Evolutionary conservation across 306 rosid species (phyloP), one percentile per base, ranked within the genome.

Genomic region (Fragaria nilgerrensis): DNA sequence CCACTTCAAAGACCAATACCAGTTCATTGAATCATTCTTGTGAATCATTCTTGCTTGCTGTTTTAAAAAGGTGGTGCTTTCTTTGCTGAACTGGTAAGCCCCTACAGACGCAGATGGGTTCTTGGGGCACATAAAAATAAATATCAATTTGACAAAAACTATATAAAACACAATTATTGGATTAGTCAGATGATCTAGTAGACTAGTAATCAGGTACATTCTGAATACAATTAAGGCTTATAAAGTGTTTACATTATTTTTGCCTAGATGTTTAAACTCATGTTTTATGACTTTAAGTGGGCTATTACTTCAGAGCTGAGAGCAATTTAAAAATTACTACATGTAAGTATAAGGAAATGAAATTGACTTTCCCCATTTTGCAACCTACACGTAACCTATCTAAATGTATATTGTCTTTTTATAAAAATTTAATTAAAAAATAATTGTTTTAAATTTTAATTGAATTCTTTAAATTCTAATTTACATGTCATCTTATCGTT

Each of bases 271-370:
- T 37, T 37, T 37, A 5, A 37, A 37, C 41, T 37, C 41, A 37
- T 37, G 8, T 37, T 37, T 37, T 37, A 37, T 37, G 41, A 37
- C 41, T 37, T 37, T 32, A 32, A 32, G 36, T 32, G 36, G 36
- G 36, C 0, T 32, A 32, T 0, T 4, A 3, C 4, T 32, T 32
- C 4, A 32, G 3, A 29, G 1, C 34, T 0, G 3, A 4, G 5
- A 32, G 36, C 36, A 32, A 32, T 32, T 32, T 0, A 32, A 27
- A 27, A 27, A 27, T 27, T 27, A 0, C 27, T 27, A 27, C 27
- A 27, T 27, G 27, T 1, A 27, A 27, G 27, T 27, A 27, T 27
- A 27, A 27, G 27, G n/a, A n/a, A n/a, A n/a, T n/a, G n/a, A n/a
- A n/a, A n/a, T n/a, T n/a, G 27, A 27, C 27, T 27, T 27, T 27